Conservation (phyloP, 148 eudicot genomes). For the Bassia scoparia region DNA sequence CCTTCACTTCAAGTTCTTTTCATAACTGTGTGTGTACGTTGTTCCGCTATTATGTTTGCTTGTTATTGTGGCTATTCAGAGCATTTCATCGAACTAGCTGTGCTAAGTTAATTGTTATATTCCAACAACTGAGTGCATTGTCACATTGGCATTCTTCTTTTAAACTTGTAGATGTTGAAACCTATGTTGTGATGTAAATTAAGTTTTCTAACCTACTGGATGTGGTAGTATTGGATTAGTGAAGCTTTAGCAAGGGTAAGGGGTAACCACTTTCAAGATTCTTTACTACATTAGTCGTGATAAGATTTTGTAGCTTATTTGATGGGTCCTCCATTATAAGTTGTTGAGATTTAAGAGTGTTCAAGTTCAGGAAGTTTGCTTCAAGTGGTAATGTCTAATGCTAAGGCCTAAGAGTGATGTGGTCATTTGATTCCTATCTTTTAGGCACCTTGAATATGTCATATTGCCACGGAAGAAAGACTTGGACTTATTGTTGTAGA, state of each 20-base stretch:
- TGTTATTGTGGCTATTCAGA: not conserved
- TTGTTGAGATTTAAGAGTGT: no score
- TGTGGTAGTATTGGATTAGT: no score
- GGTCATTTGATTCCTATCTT: not conserved
- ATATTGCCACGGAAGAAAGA: no score
- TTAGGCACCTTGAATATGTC: no score
- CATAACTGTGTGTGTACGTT: not conserved
- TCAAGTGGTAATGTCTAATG: no score
- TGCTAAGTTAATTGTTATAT: not conserved
- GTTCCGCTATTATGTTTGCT: slow-evolving; percentile 2
- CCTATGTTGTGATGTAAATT: not conserved
- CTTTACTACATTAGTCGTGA: no score
- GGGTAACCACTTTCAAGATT: no score
- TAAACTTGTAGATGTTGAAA: not conserved
- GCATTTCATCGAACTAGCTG: not conserved
- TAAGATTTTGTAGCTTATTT: no score
- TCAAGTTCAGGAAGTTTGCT: no score
- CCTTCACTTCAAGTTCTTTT: not conserved
- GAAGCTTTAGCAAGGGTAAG: no score
- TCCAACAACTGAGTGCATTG: not conserved
- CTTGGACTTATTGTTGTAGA: not conserved
- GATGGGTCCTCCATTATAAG: no score
- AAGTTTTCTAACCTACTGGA: not conserved
- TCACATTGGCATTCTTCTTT: not conserved
- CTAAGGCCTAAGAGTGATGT: no score